Evolutionary conservation across 1,139 yeast genomes (phyloP), one percentile per base, ranked within the genome.

Genomic region (Saccharomyces hybrid): DNA sequence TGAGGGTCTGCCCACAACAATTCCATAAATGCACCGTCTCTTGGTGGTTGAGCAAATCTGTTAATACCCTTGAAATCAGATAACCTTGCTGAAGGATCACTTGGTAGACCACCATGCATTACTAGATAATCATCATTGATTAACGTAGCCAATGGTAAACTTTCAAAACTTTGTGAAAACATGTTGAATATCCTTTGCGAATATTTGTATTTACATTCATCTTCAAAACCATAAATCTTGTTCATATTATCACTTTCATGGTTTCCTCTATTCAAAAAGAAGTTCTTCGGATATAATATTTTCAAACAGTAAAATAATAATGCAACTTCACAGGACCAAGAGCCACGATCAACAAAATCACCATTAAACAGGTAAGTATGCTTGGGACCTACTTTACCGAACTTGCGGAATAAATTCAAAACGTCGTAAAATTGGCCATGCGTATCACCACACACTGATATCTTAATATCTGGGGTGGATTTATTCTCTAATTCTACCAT

Each of bases 1-100:
- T 90, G 97, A 1, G 99, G 99, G 70, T 93, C 99, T 0, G 98
- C 88, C 99, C 99, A 93, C 58, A 93, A 76, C 69, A 95, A 78
- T 68, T 93, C 99, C 97, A 91, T 93, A 71, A 95, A 95, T 50
- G 89, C 75, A 8, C 99, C 99, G 56, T 86, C 90, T 62, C 84
- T 80, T 49, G 96, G 95, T 19, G 97, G 97, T 72, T 90, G 97
- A 28, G 82, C 78, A 51, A 83, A 80, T 60, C 97, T 75, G 67
- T 90, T 83, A 59, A 86, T 76, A 42, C 79, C 76, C 64, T 86
- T 82, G 62, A 93, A 82, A 62, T 91, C 96, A 26, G 83, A 82
- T 50, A 93, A 69, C 1, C 84, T 83, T 34, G 87, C 81, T 44
- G 77, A 76, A 62, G 88, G 93, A 62, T 85, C 81, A 47, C 96